Percentiles rank a stretch among this genome's conserved stretches.
These are phyloP conservation scores for Herpotrichia juniperi DNA, from an alignment of 2,329 filamentous ascomycete species.

Conservation along the genomic window DNA sequence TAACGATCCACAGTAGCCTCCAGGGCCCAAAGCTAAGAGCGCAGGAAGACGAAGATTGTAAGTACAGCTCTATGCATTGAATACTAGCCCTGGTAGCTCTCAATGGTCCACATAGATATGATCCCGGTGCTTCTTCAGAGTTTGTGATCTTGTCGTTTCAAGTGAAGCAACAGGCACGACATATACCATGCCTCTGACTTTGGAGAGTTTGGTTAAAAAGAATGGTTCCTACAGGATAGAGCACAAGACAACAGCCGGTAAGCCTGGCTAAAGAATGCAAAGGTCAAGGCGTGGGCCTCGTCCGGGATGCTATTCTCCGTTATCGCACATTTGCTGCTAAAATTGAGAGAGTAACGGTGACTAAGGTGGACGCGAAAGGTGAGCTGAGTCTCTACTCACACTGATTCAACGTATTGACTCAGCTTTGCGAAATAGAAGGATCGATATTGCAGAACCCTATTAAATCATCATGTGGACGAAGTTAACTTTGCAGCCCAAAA, in stretches of 20 bases:
- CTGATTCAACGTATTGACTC: background rate
- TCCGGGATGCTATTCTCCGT: background rate
- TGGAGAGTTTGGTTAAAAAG: background rate
- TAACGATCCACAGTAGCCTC: background rate
- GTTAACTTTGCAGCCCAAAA: background rate
- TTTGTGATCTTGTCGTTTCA: too few species aligned
- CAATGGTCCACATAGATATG: too few species aligned
- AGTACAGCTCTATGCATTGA: too few species aligned
- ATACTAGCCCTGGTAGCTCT: too few species aligned
- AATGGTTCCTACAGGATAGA: background rate
- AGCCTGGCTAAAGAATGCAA: background rate
- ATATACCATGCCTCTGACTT: background rate
- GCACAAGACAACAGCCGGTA: background rate
- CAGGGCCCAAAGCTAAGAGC: background rate
- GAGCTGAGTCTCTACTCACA: too few species aligned
- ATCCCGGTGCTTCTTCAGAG: too few species aligned
- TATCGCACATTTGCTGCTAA: background rate
- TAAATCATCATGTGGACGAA: background rate
- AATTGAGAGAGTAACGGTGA: background rate
- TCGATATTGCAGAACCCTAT: background rate
- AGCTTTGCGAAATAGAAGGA: background rate
- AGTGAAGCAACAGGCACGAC: background rate
- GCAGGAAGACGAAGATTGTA: too few species aligned
- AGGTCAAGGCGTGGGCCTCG: background rate
- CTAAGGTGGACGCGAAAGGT: background rate